phyloP scores from a whole-genome alignment of 2,329 filamentous ascomycete genomes.

The Dothistroma pini region DNA sequence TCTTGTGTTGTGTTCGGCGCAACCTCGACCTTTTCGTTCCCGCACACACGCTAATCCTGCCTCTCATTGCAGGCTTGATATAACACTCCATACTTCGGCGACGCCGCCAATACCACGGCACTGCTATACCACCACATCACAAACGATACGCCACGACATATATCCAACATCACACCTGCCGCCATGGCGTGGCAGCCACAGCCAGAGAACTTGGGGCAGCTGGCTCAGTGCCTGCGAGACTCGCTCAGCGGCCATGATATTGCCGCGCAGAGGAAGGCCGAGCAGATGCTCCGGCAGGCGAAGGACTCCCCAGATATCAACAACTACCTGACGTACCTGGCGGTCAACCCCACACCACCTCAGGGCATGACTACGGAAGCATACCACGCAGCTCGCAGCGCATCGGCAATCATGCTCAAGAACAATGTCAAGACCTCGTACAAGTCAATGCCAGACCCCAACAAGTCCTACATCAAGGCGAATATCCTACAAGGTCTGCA shows the following conservation, averaged over 20 bases:
- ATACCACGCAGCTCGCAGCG: conserved; percentile 74
- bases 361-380: conserved; percentile 55
- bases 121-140: neutral
- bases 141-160: neutral
- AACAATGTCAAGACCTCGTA: conserved; percentile 79
- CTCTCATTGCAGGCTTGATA: conserved; percentile 1
- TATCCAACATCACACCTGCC: neutral
- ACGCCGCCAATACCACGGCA: neutral
- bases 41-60: conserved; percentile 5
- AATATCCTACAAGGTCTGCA: conserved; percentile 75
- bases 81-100: conserved; percentile 8
- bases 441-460: conserved; percentile 69
- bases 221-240: conserved; percentile 84
- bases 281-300: conserved; percentile 93
- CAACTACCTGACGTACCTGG: conserved; percentile 92
- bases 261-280: conserved; percentile 80
- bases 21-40: neutral
- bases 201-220: conserved; percentile 80
- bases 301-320: conserved; percentile 88
- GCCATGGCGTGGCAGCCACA: conserved; percentile 91
- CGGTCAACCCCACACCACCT: conserved; percentile 65
- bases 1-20: neutral
- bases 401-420: conserved; percentile 91
- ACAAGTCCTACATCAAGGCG: conserved; percentile 72
- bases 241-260: conserved; percentile 83